Percentiles rank a stretch among this genome's conserved stretches.
These are phyloP conservation scores for Physcomitrellopsis africana DNA, from an alignment of 225 moss, liverwort and hornwort species.

Conservation along the genomic window DNA sequence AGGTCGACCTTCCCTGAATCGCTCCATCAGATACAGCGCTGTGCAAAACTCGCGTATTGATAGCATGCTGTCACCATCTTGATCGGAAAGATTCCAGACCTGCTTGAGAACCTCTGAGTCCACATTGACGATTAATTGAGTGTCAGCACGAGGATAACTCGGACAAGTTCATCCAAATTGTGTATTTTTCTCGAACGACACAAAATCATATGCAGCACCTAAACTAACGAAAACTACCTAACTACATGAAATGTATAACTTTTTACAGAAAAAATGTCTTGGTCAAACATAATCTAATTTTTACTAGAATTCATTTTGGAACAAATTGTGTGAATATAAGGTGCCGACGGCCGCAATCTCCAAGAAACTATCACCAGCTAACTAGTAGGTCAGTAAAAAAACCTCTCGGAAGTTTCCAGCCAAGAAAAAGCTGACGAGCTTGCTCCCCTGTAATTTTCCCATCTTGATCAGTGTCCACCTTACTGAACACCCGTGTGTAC, in stretches of 20 bases:
- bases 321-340: conserved; percentile 15
- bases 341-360: conserved; percentile 20
- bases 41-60: conserved; percentile 94
- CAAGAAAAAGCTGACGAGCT: conserved; percentile 89
- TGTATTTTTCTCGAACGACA: background rate
- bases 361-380: conserved; percentile 14
- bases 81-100: conserved; percentile 99
- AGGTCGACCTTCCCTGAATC: conserved; percentile 86
- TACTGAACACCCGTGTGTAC: conserved; percentile 81
- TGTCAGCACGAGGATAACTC: conserved; percentile 23
- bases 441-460: conserved; percentile 91
- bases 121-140: conserved; percentile 22
- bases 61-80: conserved; percentile 96
- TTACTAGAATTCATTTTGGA: conserved; percentile 15
- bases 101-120: conserved; percentile 92
- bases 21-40: conserved; percentile 96
- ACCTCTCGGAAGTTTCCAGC: conserved; percentile 97
- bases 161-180: background rate
- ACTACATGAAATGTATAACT: background rate
- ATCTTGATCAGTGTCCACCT: conserved; percentile 93
- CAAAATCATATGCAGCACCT: conserved; percentile 24
- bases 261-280: conserved; percentile 8
- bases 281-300: conserved; percentile 18
- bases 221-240: conserved; percentile 3
- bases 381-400: conserved; percentile 21